Evolutionary conservation across 176 grass and related monocot genomes (phyloP), one percentile per base, ranked within the genome.

Genomic region (Alopecurus myosuroides): DNA sequence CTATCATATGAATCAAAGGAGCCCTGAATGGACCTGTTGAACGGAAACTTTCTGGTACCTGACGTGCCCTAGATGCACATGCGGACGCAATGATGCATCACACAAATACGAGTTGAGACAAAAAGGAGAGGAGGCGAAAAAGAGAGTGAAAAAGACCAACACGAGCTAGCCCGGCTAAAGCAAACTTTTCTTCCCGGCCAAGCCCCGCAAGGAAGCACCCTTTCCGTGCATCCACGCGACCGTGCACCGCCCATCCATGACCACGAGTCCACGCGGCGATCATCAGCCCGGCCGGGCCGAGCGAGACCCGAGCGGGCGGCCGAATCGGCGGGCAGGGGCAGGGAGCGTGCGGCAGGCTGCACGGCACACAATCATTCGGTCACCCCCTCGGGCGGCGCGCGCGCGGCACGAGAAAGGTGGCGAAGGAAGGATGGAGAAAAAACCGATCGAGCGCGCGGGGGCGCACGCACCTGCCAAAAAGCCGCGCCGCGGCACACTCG

Each of bases 291-390:
- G 25, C 28, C 60, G 28, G n/a, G n/a, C n/a, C n/a, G n/a, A n/a
- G n/a, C n/a, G n/a, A n/a, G n/a, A n/a, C n/a, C n/a, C n/a, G n/a
- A n/a, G n/a, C n/a, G n/a, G n/a, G n/a, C n/a, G n/a, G n/a, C n/a
- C n/a, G n/a, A n/a, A n/a, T n/a, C n/a, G n/a, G n/a, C n/a, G n/a
- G n/a, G n/a, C n/a, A 0, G 62, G 30, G 5, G 26, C 61, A 55
- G 70, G 57, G 42, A 33, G 58, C 71, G 86, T 52, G 66, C 53
- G 44, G 50, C 65, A 41, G 61, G 12, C 76, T 46, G 82, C 82
- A 41, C 28, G 33, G 40, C 68, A 57, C 77, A 50, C 81, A 89
- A 92, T 92, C 80, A 92, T 92, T 81, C 82, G 87, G 87, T 85
- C 77, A 40, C 35, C 76, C 23, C 55, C 70, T 85, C 77, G 77